Evolutionary conservation across 192 early-diverging fungal species (phyloP).

Genomic region (Allomyces macrogynus): DNA sequence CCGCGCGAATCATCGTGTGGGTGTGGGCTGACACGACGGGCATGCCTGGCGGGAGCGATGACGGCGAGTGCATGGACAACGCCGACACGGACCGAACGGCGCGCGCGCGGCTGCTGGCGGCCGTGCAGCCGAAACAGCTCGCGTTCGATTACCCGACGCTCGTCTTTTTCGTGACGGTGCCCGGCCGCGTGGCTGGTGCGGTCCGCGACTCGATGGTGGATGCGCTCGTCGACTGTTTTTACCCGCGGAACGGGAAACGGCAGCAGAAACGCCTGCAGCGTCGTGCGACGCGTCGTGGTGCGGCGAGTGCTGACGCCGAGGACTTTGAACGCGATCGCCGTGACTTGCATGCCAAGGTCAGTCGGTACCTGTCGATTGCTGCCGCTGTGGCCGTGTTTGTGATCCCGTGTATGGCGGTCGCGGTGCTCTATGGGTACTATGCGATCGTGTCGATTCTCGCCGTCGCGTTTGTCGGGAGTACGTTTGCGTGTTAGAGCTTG

Average conservation of each 20-base stretch:
- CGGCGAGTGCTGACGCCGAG: neutral
- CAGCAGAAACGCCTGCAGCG: neutral
- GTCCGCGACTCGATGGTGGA: neutral
- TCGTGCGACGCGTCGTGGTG: neutral
- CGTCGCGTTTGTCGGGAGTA: neutral
- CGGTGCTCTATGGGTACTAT: neutral
- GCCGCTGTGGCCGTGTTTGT: neutral
- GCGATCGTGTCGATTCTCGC: neutral
- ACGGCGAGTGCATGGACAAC: neutral
- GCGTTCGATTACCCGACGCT: neutral
- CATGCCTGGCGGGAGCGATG: neutral
- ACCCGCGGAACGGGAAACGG: neutral
- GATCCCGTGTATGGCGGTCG: neutral
- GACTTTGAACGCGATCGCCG: neutral
- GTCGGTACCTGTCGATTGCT: neutral
- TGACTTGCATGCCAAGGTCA: neutral
- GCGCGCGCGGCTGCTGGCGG: neutral
- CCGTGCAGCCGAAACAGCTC: no score
- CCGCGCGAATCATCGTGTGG: neutral
- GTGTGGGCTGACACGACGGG: neutral
- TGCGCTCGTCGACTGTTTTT: neutral
- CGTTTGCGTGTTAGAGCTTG: neutral
- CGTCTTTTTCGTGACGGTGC: neutral
- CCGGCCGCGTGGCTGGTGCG: neutral
- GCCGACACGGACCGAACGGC: neutral